A percentile compares a stretch with the other conserved stretches of the same genome.
phyloP scores from a whole-genome alignment of 2,329 filamentous ascomycete genomes.

The Ophiognomonia clavigignenti-juglandacearum region DNA sequence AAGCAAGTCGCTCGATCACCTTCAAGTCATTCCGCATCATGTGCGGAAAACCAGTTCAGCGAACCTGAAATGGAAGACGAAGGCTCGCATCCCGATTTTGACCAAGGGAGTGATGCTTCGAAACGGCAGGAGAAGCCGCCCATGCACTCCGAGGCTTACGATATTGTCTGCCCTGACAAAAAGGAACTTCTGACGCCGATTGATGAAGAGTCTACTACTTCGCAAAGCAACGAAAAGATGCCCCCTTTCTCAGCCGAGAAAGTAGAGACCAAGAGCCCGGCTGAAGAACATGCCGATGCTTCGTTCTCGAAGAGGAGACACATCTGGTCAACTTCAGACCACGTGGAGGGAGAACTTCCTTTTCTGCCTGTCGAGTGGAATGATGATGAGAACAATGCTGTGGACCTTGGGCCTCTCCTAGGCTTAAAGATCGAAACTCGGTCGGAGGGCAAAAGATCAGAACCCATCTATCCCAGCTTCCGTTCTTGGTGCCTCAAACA shows the following conservation, averaged over 20 bases:
- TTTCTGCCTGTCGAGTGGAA: background rate
- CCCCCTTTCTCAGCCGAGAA: background rate
- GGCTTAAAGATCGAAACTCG: background rate
- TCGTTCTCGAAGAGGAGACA: background rate
- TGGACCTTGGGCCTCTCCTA: slow-evolving; percentile 12
- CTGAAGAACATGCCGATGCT: background rate
- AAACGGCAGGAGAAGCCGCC: too few relatives aligned
- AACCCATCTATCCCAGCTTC: slow-evolving; percentile 18
- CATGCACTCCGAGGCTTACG: too few relatives aligned
- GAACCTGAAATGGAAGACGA: too few relatives aligned
- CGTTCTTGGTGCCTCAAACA: slow-evolving; percentile 24
- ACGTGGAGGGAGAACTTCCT: background rate
- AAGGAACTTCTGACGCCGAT: too few relatives aligned
- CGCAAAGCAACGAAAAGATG: background rate
- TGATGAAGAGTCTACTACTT: background rate
- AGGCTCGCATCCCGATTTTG: too few relatives aligned
- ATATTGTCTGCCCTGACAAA: too few relatives aligned
- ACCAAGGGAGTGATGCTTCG: too few relatives aligned
- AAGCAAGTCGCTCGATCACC: too few relatives aligned
- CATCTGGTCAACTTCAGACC: background rate
- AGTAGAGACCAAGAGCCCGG: background rate
- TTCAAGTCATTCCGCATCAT: too few relatives aligned
- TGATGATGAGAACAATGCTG: background rate
- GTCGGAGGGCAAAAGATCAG: background rate
- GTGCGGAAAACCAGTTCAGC: too few relatives aligned